These are phyloP conservation scores for Suillus occidentalis DNA, from an alignment of 768 basidiomycete genomes.

Conservation along the genomic window DNA sequence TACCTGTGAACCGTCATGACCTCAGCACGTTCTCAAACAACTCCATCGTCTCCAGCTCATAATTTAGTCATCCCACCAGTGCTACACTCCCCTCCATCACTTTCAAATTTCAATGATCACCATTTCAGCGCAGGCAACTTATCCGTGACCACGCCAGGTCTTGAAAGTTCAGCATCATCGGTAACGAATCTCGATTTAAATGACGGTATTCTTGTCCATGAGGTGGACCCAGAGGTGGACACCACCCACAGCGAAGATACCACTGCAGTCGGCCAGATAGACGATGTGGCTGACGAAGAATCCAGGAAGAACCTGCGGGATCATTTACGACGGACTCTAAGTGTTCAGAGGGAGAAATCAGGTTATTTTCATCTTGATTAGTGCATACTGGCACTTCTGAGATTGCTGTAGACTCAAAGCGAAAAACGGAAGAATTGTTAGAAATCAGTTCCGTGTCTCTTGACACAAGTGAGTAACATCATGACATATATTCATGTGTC, in stretches of 20 bases:
- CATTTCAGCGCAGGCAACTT: neutral
- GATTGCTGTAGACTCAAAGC: slow-evolving; percentile 33
- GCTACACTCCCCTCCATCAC: neutral
- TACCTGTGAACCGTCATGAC: neutral
- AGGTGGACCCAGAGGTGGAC: slow-evolving; percentile 64
- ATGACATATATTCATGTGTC: neutral
- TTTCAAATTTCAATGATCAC: neutral
- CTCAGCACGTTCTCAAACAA: neutral
- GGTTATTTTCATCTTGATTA: slow-evolving; percentile 36
- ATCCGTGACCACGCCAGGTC: slow-evolving; percentile 29
- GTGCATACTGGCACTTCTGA: slow-evolving; percentile 8
- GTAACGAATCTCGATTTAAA: slow-evolving; percentile 63
- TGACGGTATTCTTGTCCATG: slow-evolving; percentile 72
- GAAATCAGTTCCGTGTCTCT: slow-evolving; percentile 43
- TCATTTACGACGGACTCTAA: slow-evolving; percentile 68
- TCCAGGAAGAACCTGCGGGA: slow-evolving; percentile 68
- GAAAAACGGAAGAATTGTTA: slow-evolving; percentile 17
- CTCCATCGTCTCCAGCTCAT: neutral
- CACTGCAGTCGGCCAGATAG: slow-evolving; percentile 45
- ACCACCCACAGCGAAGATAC: slow-evolving; percentile 53
- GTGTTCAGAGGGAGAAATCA: slow-evolving; percentile 45
- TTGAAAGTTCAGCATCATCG: slow-evolving; percentile 72
- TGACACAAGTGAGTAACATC: slow-evolving; percentile 35
- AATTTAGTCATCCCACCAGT: neutral
- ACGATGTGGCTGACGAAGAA: slow-evolving; percentile 49